A percentile compares a stretch with the other conserved stretches of the same genome.
These are phyloP conservation scores for Omphalotus guepiniiformis DNA, from an alignment of 768 basidiomycete genomes.

Conservation along the genomic window DNA sequence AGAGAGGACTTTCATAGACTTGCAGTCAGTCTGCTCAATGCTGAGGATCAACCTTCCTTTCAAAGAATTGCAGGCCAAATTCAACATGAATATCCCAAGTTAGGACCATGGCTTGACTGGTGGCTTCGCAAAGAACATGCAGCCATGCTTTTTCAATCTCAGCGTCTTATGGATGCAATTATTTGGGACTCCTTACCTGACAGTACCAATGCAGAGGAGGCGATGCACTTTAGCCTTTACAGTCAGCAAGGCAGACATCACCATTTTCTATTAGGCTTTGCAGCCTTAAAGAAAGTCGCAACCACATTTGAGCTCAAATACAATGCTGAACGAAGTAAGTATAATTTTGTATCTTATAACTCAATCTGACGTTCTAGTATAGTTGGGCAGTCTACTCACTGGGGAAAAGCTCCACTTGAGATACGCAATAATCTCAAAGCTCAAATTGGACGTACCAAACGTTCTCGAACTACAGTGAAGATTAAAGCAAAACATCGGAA, in stretches of 20 bases:
- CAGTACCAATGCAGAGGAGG: conserved; percentile 32
- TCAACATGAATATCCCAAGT: conserved; percentile 17
- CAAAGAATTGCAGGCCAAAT: conserved; percentile 13
- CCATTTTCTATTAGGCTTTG: neutral
- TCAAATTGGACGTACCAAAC: neutral
- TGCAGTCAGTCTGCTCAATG: conserved; percentile 9
- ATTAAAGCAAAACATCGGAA: neutral
- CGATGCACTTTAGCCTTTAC: conserved; percentile 32
- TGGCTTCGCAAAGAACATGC: conserved; percentile 26
- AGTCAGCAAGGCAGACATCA: neutral
- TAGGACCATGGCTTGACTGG: conserved; percentile 27
- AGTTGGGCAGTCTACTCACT: neutral
- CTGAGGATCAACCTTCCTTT: too few species aligned
- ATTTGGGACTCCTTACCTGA: conserved; percentile 29
- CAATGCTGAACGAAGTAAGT: neutral
- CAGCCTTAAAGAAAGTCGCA: neutral
- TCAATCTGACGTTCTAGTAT: too few species aligned
- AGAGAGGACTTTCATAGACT: conserved; percentile 14
- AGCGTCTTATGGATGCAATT: conserved; percentile 22
- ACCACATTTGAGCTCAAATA: neutral
- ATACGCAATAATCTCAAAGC: neutral
- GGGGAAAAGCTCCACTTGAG: neutral
- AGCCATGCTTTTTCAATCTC: conserved; percentile 24
- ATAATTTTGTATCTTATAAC: too few species aligned
- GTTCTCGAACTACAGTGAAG: neutral